Evolutionary conservation across 2,329 filamentous ascomycete genomes (phyloP), one percentile per base, ranked within the genome.

Genomic region (Pleomassaria siparia): DNA sequence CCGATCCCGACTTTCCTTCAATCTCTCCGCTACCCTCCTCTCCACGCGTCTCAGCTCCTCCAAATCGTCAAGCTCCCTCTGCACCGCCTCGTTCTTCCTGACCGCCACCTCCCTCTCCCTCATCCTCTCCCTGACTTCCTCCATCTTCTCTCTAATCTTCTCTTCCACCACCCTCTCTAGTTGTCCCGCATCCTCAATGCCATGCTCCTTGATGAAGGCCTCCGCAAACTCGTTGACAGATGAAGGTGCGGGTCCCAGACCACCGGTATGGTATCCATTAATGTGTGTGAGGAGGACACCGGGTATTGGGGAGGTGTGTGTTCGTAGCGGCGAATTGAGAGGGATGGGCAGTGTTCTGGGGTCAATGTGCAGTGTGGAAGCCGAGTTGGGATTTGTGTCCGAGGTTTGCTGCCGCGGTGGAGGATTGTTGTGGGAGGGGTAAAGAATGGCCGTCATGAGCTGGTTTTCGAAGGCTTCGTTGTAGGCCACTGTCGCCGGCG

Each of bases 241-340:
- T 4, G 58, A 52, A 2, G 71, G 66, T 10, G 68, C 62, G 1
- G 74, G 68, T 1, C 73, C 73, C 1, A 73, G 74, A 1, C 76
- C 76, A n/a, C 76, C 76, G 36, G 76, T 74, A 22, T 76, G 62
- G 36, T 74, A 75, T n/a, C 76, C 76, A 9, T 71, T 69, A 2
- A 66, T 64, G 50, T 78, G 75, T 0, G 76, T 78, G 44, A 78
- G 69, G 26, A 64, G 63, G 11, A 78, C 49, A 24, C 74, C 74
- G 0, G 74, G 70, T n/a, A 78, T 62, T 7, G 70, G 65, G 21
- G 68, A 72, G 29, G 69, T 55, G 59, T 73, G 72, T 11, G 68
- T 72, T 24, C 76, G 72, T 2, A 74, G 69, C 1, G 69, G 55
- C 18, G 76, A 75, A 37, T 65, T 54, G 10, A 77, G 60, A 8